A percentile compares a stretch with the other conserved stretches of the same genome.
Evolutionary conservation across 306 rosid species (phyloP).

Genomic region (Quercus variabilis): DNA sequence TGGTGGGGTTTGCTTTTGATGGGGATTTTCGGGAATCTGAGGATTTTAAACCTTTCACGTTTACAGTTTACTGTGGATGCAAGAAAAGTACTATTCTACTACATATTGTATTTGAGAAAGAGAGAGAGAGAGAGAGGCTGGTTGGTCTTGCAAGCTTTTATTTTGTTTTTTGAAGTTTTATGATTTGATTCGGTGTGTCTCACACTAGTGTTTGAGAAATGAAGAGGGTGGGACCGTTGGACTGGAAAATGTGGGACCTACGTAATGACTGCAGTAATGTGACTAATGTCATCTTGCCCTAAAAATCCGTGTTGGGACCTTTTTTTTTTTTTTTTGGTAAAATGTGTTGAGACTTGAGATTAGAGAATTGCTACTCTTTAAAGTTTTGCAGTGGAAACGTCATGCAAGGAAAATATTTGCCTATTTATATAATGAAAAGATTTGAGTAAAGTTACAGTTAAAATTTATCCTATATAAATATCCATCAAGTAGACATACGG

Average conservation of each 20-base stretch:
- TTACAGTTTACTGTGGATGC: slow-evolving; percentile 16
- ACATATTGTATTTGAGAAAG: no score
- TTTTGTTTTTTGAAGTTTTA: no score
- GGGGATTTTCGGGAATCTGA: slow-evolving; percentile 18
- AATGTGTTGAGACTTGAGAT: no score
- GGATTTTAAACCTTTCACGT: slow-evolving; percentile 13
- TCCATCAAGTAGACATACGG: no score
- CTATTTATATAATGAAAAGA: no score
- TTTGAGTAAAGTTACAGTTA: accelerated
- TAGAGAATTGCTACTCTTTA: no score
- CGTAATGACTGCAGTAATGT: not conserved
- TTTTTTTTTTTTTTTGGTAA: no score
- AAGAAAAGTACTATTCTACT: slow-evolving; percentile 4
- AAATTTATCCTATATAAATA: no score
- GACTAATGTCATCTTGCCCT: not conserved
- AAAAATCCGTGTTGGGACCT: not conserved
- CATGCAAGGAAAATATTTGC: no score
- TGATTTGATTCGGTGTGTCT: not conserved
- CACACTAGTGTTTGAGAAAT: not conserved
- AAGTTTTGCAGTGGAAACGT: no score
- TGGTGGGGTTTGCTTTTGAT: slow-evolving; percentile 13
- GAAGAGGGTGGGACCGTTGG: not conserved
- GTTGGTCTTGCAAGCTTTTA: no score
- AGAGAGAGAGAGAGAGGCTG: no score
- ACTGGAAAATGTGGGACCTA: not conserved